A percentile compares a stretch with the other conserved stretches of the same genome.
Conservation (phyloP, 257 asterid genomes). For the Petunia secreta region DNA sequence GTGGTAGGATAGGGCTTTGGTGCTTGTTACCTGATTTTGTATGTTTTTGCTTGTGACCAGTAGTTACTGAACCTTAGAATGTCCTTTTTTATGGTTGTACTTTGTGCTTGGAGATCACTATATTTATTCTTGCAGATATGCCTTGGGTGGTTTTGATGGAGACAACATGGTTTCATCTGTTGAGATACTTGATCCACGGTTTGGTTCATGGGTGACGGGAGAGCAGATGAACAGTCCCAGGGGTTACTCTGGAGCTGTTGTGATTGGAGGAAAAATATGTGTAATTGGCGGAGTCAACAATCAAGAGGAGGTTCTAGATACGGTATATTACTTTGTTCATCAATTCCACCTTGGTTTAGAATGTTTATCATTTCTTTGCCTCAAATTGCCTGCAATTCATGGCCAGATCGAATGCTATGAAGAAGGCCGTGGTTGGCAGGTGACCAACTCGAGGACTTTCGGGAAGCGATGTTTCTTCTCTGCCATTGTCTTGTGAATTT, state of each 20-base stretch:
- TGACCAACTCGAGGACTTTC: conserved; percentile 32
- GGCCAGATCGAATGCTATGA: conserved; percentile 55
- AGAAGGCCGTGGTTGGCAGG: conserved; percentile 56
- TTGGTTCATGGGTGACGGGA: conserved; percentile 58
- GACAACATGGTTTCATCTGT: conserved; percentile 48
- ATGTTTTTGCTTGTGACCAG: not conserved
- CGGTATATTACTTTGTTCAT: conserved; percentile 43
- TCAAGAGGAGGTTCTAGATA: conserved; percentile 31
- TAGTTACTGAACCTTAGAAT: not conserved
- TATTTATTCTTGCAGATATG: conserved; percentile 48
- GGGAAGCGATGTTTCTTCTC: conserved; percentile 62
- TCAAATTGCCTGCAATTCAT: not conserved
- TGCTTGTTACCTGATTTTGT: conserved; percentile 8
- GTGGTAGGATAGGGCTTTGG: not conserved
- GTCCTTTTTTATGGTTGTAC: not conserved
- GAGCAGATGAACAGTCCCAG: conserved; percentile 55
- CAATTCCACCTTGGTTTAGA: not conserved
- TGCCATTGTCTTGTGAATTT: conserved; percentile 42
- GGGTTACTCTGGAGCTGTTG: conserved; percentile 59
- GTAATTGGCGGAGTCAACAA: conserved; percentile 55
- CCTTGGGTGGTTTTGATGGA: conserved; percentile 81
- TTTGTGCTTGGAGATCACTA: not conserved
- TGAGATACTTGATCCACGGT: conserved; percentile 71
- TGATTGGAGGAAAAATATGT: conserved; percentile 47
- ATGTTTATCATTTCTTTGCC: conserved; percentile 2